Evolutionary conservation across 305 asterid species (phyloP).

Genomic region (Solanum hybrid): DNA sequence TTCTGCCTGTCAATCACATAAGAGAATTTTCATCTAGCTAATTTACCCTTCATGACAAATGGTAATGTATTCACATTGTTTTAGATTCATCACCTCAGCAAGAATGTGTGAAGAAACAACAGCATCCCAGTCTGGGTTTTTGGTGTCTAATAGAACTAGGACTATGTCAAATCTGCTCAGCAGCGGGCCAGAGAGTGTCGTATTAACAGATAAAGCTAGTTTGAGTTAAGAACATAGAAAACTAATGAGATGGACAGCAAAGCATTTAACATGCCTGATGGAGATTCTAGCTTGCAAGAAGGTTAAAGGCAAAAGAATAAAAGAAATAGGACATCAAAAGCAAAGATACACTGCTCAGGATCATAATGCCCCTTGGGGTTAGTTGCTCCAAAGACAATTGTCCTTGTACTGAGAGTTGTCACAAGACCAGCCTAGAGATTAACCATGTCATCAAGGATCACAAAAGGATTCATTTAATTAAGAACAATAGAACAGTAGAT

Average conservation of each 20-base stretch:
- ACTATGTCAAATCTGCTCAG: slow-evolving; percentile 95
- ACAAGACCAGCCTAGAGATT: slow-evolving; percentile 90
- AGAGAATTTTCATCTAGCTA: slow-evolving; percentile 10
- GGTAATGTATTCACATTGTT: slow-evolving; percentile 11
- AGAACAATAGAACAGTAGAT: background rate
- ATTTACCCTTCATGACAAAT: slow-evolving; percentile 10
- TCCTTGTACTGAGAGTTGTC: slow-evolving; percentile 88
- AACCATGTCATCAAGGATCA: slow-evolving; percentile 1
- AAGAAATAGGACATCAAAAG: slow-evolving; percentile 7
- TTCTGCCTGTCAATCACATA: slow-evolving; percentile 41
- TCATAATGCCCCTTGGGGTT: slow-evolving; percentile 98
- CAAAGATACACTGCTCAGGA: slow-evolving; percentile 83
- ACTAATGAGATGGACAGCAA: background rate
- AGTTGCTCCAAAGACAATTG: slow-evolving; percentile 93
- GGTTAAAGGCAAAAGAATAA: slow-evolving; percentile 6
- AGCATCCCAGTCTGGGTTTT: slow-evolving; percentile 92
- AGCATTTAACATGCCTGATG: background rate
- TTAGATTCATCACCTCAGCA: slow-evolving; percentile 48
- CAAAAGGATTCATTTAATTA: background rate
- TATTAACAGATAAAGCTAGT: slow-evolving; percentile 85
- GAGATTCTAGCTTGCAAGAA: background rate
- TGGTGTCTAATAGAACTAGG: slow-evolving; percentile 87
- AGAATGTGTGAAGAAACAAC: slow-evolving; percentile 97
- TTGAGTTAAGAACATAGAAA: slow-evolving; percentile 28
- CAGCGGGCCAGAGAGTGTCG: slow-evolving; percentile 94